Evolutionary conservation across 2,329 filamentous ascomycete species (phyloP).

Genomic region (Chaetoscypha palmicola): DNA sequence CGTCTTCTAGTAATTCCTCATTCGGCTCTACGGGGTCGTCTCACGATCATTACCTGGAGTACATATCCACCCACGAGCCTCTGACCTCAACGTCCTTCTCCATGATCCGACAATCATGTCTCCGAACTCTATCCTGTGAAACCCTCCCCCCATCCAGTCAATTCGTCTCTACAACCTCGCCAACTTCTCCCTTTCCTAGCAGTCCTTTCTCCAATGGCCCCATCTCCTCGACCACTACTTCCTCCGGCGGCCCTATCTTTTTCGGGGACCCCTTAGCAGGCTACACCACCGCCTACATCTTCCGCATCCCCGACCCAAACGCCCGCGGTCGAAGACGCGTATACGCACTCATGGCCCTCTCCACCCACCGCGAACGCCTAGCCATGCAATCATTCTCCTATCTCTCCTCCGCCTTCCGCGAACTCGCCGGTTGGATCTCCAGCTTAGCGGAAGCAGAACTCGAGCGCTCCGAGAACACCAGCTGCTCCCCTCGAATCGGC

Average conservation of each 20-base stretch:
- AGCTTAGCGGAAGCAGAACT: slow-evolving; percentile 56
- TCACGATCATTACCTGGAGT: slow-evolving; percentile 61
- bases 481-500: slow-evolving; percentile 6
- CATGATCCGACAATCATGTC: slow-evolving; percentile 58
- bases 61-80: slow-evolving; percentile 62
- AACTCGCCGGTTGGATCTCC: slow-evolving; percentile 59
- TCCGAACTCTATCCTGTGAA: slow-evolving; percentile 60
- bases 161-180: slow-evolving; percentile 32
- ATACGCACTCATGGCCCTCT: slow-evolving; percentile 60
- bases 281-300: slow-evolving; percentile 65
- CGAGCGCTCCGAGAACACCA: slow-evolving; percentile 34
- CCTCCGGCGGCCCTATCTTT: slow-evolving; percentile 60
- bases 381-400: slow-evolving; percentile 61
- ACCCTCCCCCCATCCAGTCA: slow-evolving; percentile 49
- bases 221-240: slow-evolving; percentile 37
- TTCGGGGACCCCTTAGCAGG: slow-evolving; percentile 59
- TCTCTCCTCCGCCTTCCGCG: slow-evolving; percentile 55
- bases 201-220: slow-evolving; percentile 34
- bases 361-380: slow-evolving; percentile 56
- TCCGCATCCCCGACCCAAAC: slow-evolving; percentile 61
- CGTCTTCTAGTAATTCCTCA: slow-evolving; percentile 26
- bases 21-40: slow-evolving; percentile 40
- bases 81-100: slow-evolving; percentile 55
- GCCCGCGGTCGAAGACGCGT: slow-evolving; percentile 62
- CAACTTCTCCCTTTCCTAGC: slow-evolving; percentile 36